Evolutionary conservation across 78 protist species (phyloP), one percentile per base, ranked within the genome.

Genomic region (Polysphondylium violaceum): DNA sequence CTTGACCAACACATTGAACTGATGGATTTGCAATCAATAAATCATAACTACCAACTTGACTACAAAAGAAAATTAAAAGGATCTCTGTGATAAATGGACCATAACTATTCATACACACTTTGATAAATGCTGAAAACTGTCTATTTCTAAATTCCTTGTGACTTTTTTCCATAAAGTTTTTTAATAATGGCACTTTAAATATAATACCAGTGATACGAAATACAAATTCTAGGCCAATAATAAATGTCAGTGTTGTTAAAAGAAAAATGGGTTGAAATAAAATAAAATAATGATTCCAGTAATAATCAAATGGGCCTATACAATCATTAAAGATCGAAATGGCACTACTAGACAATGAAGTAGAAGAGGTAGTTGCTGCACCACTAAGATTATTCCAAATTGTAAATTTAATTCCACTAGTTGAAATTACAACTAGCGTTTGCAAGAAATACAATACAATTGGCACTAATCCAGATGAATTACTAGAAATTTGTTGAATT

Each of bases 41-140:
- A 4, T 50, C 51, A 38, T 69, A 43, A 1, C 43, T 4, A 12
- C 91, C 91, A 19, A 83, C 73, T 21, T 69, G 44, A 31, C 31
- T n/a, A 64, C 91, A 83, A 44, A 83, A 83, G 2, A 83, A 51
- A 19, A 83, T 83, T 17, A 83, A 74, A 2, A 83, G 17, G 11
- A 83, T 61, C 68, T 83, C 91, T 2, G 91, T 83, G 21, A 61
- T 74, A 29, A 83, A 43, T 3, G 91, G 79, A 31, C 91, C 91
- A 51, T 83, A 83, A 2, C 55, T 29, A 44, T 83, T 83, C 91
- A 83, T 83, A 33, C 91, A 83, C 6, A 83, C 63, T 74, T 83
- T 83, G 27, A 83, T 73, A 43, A 83, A 83, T 41, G 91, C 79
- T n/a, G 91, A 83, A 43, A 83, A 83, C 23, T 83, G 91, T 44